Evolutionary conservation across 108 stramenopile genomes (phyloP).

Genomic region (Ochromonas danica): DNA sequence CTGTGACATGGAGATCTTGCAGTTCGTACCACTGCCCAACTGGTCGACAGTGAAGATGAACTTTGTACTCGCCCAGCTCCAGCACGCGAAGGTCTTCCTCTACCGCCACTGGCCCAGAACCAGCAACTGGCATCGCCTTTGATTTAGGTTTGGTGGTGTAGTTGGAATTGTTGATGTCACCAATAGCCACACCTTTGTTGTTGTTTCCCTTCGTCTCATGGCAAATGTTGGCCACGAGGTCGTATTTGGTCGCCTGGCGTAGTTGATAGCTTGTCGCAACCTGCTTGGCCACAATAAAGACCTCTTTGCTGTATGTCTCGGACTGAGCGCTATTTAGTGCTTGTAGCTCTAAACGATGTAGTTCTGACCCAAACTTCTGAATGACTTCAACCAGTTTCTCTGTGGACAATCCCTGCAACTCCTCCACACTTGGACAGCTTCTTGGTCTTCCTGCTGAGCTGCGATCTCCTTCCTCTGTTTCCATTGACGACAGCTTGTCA

Average conservation of each 20-base stretch:
- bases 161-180: not conserved
- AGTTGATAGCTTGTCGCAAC: not conserved
- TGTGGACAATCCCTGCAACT: not conserved
- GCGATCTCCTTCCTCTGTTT: not conserved
- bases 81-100: slow-evolving; percentile 46
- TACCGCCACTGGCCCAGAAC: not conserved
- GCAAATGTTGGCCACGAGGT: slow-evolving; percentile 89
- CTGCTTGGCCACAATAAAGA: not conserved
- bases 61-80: slow-evolving; percentile 76
- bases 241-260: slow-evolving; percentile 80
- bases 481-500: not conserved
- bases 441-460: not conserved
- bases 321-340: not conserved
- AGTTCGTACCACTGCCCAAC: slow-evolving; percentile 94
- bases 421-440: not conserved
- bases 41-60: slow-evolving; percentile 79
- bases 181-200: not conserved
- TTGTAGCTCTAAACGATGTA: not conserved
- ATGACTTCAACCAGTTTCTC: not conserved
- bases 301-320: not conserved
- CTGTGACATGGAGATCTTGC: slow-evolving; percentile 86
- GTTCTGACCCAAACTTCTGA: not conserved
- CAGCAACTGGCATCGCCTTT: not conserved
- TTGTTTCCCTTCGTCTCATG: slow-evolving; percentile 60
- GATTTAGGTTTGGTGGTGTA: not conserved